Evolutionary conservation across 1,284 basidiomycete genomes (phyloP), one percentile per base, ranked within the genome.

Genomic region (Ustilago tritici): DNA sequence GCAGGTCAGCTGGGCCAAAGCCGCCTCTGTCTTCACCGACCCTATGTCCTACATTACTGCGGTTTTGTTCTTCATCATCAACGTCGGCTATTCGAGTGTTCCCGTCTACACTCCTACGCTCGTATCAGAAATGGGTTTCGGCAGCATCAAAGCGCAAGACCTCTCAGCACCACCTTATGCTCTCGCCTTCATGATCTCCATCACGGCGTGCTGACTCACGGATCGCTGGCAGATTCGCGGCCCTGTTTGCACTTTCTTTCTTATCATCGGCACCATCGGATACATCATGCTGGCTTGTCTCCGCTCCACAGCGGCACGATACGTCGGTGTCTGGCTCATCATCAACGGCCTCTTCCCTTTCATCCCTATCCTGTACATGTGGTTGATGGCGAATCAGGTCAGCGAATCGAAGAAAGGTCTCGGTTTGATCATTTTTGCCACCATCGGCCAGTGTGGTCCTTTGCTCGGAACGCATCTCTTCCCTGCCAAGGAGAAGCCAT

Each of bases 71-170:
- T 86, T 84, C 56, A 78, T 79, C 55, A 70, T 75, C 59, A 86
- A 85, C 60, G 82, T 85, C 46, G 78, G 76, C 1, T 84, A 82
- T 53, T 78, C 77, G 17, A 60, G 60, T 14, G 68, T 86, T 6
- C 82, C 84, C 15, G 82, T 85, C 56, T 86, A 84, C 76, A 57
- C 80, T 3, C 84, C 84, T 2, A 83, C 79, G 31, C 76, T 85
- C 28, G 56, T 86, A 10, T 36, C 74, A 5, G 74, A 81, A 34
- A 79, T 83, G 77, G 84, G 84, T 0, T 84, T 78, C 60, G 71
- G 76, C 15, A 76, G 66, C 43, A 70, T 76, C 56, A 56, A 63
- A 6, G 80, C 81, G 0, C 81, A 83, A 50, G 80, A 78, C 11
- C 70, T 78, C 3, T 73, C 79, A 2, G 78, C 79, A 0, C 80